Evolutionary conservation across 352 stramenopile species (phyloP), one percentile per base, ranked within the genome.

Genomic region (Phytopythium ostracodes): DNA sequence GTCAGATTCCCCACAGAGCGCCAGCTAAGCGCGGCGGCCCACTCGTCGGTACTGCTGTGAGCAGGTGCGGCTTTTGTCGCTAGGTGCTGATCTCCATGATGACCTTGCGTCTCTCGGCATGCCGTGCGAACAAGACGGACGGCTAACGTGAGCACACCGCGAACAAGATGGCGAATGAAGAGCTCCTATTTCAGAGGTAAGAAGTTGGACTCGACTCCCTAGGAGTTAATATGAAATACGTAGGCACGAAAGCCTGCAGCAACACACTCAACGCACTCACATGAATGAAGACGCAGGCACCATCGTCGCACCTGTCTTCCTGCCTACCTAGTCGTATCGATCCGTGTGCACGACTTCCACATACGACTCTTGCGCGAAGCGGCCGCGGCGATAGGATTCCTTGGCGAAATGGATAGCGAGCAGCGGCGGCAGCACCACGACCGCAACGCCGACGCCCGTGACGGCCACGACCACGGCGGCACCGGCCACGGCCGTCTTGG

Each of bases 381-480:
- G 78, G 49, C 73, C 68, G 22, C 67, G 66, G 18, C 78, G 75
- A 25, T 74, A 79, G 35, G 72, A 68, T 46, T 79, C 69, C 51
- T 83, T 87, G 36, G 64, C 67, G 60, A 81, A 80, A 59, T 89
- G 76, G 59, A 76, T 85, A 14, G 79, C 75, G 24, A 94, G 33
- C n/a, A 92, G 60, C 17, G 85, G 80, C 3, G 85, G 85, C 31
- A 91, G 52, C 31, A 92, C 78, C 20, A 91, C 78, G 14, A 86
- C 73, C 3, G 83, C 85, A 51, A 94, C 62, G 24, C 85, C 83
- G 11, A 72, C 76, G 14, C 79, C 83, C 0, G 81, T 75, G 2
- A 88, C 72, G 3, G 73, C 72, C 14, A 81, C 79, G 5, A 88
- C 78, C 2, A 74, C 67, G 11, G 71, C 78, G 12, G 76, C 80